Evolutionary conservation across 192 early-diverging fungal species (phyloP).

Genomic region (Backusella tarrabulga): DNA sequence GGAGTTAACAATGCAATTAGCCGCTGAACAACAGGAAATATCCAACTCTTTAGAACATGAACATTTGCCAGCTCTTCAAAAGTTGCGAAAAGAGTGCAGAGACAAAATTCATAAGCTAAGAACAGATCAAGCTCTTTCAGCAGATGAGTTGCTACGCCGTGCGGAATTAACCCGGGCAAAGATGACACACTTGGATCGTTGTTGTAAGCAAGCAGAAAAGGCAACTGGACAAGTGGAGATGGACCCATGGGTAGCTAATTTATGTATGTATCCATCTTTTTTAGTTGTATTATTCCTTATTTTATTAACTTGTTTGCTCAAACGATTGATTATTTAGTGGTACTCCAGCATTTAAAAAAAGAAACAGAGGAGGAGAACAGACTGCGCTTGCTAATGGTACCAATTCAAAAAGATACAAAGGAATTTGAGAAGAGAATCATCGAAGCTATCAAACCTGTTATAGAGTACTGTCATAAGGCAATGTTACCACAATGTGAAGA

Average conservation of each 20-base stretch:
- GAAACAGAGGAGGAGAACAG: constrained; percentile 38
- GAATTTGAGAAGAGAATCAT: constrained; percentile 27
- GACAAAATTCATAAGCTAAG: constrained; percentile 37
- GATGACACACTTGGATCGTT: constrained; percentile 34
- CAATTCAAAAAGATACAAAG: constrained; percentile 21
- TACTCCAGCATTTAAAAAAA: constrained; percentile 26
- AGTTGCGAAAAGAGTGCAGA: constrained; percentile 45
- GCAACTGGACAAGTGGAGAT: constrained; percentile 12
- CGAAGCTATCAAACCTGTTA: constrained; percentile 14
- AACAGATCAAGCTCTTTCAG: constrained; percentile 29
- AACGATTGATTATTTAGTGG: constrained; percentile 15
- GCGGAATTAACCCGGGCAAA: constrained; percentile 38
- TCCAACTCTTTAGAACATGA: constrained; percentile 3
- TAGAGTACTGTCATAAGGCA: constrained; percentile 14
- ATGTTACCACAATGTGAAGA: constrained; percentile 13
- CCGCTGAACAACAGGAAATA: background rate
- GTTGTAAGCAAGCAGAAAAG: constrained; percentile 19
- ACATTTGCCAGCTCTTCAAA: constrained; percentile 30
- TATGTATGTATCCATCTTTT: constrained; percentile 13
- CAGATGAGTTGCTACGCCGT: constrained; percentile 41
- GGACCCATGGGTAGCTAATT: constrained; percentile 37
- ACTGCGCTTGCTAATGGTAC: constrained; percentile 22
- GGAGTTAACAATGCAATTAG: background rate
- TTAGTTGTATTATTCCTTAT: background rate
- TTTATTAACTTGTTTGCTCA: background rate